Base-by-base conservation (phyloP, 1,284 basidiomycete genomes). In the Cryptococcus neoformans region DNA sequence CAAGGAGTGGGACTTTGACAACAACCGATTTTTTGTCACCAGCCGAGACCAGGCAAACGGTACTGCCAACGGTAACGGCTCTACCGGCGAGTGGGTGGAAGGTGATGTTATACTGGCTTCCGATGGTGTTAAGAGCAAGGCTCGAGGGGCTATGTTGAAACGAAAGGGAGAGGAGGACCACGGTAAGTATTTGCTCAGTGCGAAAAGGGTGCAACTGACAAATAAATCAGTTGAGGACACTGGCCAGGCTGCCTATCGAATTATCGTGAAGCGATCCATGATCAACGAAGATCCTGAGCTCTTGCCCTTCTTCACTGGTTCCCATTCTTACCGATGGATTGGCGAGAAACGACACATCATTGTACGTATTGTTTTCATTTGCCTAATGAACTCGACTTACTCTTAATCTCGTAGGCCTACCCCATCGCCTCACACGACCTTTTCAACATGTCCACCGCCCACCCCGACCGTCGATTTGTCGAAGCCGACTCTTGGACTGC, bases 181-280 rank as follows among this genome's bases (percentile, higher is more conserved):
- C 44, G 64, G 69, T 69, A 34, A 50, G 65, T 42, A 35, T 28
- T 16, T 8, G 49, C 21, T 4, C 34, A 11, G 41, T 38, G 6
- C 16, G 12, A 9, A 37, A 12, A 4, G 10, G 0, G 9, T 49
- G 11, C 28, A 4, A 28, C 28, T 28, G 47, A 36, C 10, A 3
- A 8, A 12, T 21, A 14, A 16, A 14, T 7, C 45, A 68, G 72
- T 74, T 37, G 70, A 68, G 55, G 75, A 74, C 59, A 78, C 75
- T 1, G 77, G 77, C 11, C 73, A 77, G 62, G 77, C 77, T 1
- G 75, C 76, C 0, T 79, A 79, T 63, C 74, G 77, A 10, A 74
- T 78, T 54, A 62, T 78, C 42, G 63, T 78, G 8, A 64, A 64
- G 37, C 62, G 75, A 21, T 56, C 63, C 1, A 64, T 66, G 44